Conservation (phyloP, 169 alveolate species). For the Plasmodium reichenowi region DNA sequence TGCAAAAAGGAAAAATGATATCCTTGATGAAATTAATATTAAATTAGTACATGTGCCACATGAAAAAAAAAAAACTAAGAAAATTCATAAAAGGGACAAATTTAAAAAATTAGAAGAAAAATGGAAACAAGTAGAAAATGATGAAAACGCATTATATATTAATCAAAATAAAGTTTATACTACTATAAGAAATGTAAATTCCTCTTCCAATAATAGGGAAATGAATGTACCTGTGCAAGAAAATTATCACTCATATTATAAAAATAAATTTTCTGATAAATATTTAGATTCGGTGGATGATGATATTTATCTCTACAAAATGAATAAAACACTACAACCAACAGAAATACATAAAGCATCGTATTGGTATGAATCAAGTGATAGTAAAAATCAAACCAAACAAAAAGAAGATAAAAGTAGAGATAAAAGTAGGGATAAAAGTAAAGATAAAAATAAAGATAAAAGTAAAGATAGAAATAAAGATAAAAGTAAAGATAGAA, state of each 20-base stretch:
- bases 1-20: constrained; percentile 19
- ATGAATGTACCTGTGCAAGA: constrained; percentile 1
- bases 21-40: constrained; percentile 53
- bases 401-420: not conserved
- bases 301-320: constrained; percentile 45
- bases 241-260: constrained; percentile 29
- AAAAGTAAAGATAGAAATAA: too few relatives aligned
- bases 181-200: not conserved
- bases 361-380: constrained; percentile 6
- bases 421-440: not conserved
- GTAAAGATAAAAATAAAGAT: too few relatives aligned
- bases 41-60: constrained; percentile 55
- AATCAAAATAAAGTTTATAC: constrained; percentile 29
- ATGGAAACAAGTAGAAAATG: constrained; percentile 23
- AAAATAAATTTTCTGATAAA: constrained; percentile 20
- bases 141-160: constrained; percentile 26
- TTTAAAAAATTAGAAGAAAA: constrained; percentile 17
- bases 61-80: constrained; percentile 31
- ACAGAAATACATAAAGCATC: constrained; percentile 47
- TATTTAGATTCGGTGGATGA: constrained; percentile 30
- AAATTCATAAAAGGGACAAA: constrained; percentile 28
- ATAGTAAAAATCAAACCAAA: not conserved
- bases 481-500: too few relatives aligned
- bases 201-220: not conserved
- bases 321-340: constrained; percentile 14